Evolutionary conservation across 2,329 filamentous ascomycete genomes (phyloP).

Genomic region (Grosmannia serpens): DNA sequence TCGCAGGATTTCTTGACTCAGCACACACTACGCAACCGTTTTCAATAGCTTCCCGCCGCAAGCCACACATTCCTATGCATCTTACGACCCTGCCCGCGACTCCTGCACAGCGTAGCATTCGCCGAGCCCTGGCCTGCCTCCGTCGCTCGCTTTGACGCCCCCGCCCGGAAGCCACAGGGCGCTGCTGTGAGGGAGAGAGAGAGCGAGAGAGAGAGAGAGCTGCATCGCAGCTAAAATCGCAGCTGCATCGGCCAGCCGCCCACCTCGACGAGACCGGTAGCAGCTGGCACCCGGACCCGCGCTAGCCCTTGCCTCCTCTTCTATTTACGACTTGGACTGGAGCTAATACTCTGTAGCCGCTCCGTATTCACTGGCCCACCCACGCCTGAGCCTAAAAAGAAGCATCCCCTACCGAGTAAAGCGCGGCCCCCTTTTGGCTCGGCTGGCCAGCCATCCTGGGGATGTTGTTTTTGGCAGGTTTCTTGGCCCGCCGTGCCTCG

Average conservation of each 20-base stretch:
- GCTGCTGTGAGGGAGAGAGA: not conserved
- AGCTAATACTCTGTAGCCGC: too few relatives aligned
- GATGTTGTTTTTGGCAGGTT: not conserved
- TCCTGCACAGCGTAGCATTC: too few relatives aligned
- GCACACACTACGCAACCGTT: not conserved
- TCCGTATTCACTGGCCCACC: not conserved
- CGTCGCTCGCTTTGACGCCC: not conserved
- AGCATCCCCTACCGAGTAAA: not conserved
- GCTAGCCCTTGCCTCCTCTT: too few relatives aligned
- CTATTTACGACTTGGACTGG: too few relatives aligned
- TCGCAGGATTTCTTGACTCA: not conserved
- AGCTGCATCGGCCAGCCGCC: not conserved
- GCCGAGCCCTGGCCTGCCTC: not conserved
- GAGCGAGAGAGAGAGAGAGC: too few relatives aligned
- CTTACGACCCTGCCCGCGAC: too few relatives aligned
- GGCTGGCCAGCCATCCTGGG: not conserved
- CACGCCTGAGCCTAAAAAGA: not conserved
- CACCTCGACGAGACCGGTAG: not conserved
- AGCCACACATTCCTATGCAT: not conserved
- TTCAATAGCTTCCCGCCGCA: not conserved
- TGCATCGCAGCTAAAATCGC: not conserved
- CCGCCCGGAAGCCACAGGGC: not conserved
- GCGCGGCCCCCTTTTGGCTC: not conserved
- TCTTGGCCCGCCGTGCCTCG: too few relatives aligned
- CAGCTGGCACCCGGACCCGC: too few relatives aligned